Base-by-base conservation (phyloP, 2,329 filamentous ascomycete species). In the Aureobasidium sp. region DNA sequence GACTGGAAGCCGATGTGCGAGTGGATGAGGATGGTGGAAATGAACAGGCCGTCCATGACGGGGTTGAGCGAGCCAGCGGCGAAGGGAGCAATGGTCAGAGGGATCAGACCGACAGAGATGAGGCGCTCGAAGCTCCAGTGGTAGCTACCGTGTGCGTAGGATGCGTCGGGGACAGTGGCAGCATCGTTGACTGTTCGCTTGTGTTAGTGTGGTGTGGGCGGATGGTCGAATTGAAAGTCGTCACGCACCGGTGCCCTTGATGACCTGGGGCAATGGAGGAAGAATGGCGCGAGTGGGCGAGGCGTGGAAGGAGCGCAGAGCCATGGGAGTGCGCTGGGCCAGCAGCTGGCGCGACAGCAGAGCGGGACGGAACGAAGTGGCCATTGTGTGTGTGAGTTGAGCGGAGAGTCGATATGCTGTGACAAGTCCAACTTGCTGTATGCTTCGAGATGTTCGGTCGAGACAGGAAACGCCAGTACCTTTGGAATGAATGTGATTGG, bases 101-200 rank as follows among this genome's bases (percentile, higher is more conserved):
- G 95, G 65, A 99, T 80, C 65, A 99, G 85, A 62, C 86, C 88
- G 62, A 85, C 87, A 62, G 91, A 87, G 69, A 97, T 79, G 62
- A 91, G 75, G 73, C 86, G 81, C 82, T 99, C 94, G 72, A 96
- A 96, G 64, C 89, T 90, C 94, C 94, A 99, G 84, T 99, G 94
- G 82, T 97, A 99, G 77, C 89, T 95, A 70, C 94, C 94, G 79
- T 99, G 90, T 62, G 86, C 80, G 46, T 93, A 86, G 69, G 83
- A 85, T 59, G 90, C 78, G 26, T 84, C 74, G 50, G 91, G 92
- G 27, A 96, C 77, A 42, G 84, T 85, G 36, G 84, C 89, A 62
- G 94, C 85, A 72, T 97, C 92, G 79, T 99, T 99, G 73, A 92
- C 91, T 88, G 89, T 66, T 34, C 17, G 27, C 23, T 62, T 42